Evolutionary conservation across 2,329 filamentous ascomycete species (phyloP), one percentile per base, ranked within the genome.

Genomic region (Aureobasidium pullulans): DNA sequence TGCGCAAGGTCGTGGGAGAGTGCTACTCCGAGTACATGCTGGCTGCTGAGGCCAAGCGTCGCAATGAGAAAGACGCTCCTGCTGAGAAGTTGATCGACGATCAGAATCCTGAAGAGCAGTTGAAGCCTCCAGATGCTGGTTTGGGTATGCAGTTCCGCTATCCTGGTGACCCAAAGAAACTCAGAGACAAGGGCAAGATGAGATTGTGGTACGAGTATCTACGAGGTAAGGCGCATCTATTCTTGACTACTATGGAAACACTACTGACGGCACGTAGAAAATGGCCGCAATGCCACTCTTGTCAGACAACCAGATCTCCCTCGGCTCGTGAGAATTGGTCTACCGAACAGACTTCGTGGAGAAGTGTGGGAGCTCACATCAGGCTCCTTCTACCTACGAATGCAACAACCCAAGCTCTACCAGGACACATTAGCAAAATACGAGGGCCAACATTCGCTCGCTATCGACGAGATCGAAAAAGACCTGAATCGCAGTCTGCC

Each of bases 391-490:
- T 96, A 92, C 71, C 78, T 96, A 61, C 85, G 93, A 31, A 80
- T 99, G 13, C 88, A 96, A 68, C 90, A 88, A 61, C 94, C 94
- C 1, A 88, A 84, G 10, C 77, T 93, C 5, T 99, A 93, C 69
- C 77, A 82, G 46, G 90, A 99, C 60, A 97, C 92, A 0, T 77
- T 99, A 46, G 79, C 83, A 54, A 93, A 94, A 69, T 92, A 87
- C 66, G 84, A 87, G 6, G 94, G 94, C 7, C 84, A 87, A 69
- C 89, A 95, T 65, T 97, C 93, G 10, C 81, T 99, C 62, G 94
- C 94, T 46, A 97, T 97, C 66, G 94, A 99, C 71, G 94, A 99
- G 78, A 99, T 99, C 64, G 94, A 99, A 71, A 99, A 99, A 74
- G 94, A 99, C 70, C 77, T 99, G 52, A 99, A 99, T 73, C 85